Percentiles rank a stretch among this genome's conserved stretches.
Evolutionary conservation across 1,284 basidiomycete genomes (phyloP).

Genomic region (Marasmius oreades): DNA sequence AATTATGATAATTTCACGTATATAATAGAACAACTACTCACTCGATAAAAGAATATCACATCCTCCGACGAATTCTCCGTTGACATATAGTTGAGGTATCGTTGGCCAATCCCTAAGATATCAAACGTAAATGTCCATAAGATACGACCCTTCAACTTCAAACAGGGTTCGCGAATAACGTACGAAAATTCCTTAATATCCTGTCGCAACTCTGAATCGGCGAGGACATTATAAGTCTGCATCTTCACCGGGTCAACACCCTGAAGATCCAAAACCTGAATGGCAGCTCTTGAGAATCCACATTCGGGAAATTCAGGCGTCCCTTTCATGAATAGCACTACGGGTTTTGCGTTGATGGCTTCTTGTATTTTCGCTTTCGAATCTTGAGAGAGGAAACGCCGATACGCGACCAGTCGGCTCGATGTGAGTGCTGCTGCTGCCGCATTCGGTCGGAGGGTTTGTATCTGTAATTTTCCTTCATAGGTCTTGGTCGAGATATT

Average conservation of each 20-base stretch:
- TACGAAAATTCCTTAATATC: slow-evolving; percentile 97
- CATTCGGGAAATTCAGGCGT: slow-evolving; percentile 84
- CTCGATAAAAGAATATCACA: slow-evolving; percentile 94
- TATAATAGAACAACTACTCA: slow-evolving; percentile 47
- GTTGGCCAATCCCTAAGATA: slow-evolving; percentile 89
- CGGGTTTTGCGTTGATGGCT: slow-evolving; percentile 67
- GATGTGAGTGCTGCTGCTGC: slow-evolving; percentile 5
- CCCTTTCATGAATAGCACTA: slow-evolving; percentile 96
- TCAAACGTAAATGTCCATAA: not conserved
- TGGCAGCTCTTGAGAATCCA: slow-evolving; percentile 92
- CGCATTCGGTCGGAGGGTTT: slow-evolving; percentile 8
- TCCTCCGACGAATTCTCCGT: slow-evolving; percentile 95
- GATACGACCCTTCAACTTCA: too few relatives aligned
- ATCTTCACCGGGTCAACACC: slow-evolving; percentile 79
- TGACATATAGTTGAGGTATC: slow-evolving; percentile 92
- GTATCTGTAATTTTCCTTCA: slow-evolving; percentile 10
- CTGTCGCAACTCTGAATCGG: slow-evolving; percentile 78
- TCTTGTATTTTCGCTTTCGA: slow-evolving; percentile 43
- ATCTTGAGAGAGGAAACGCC: slow-evolving; percentile 44
- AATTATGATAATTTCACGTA: not conserved
- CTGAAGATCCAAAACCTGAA: slow-evolving; percentile 89
- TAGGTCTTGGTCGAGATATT: too few relatives aligned
- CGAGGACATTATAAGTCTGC: slow-evolving; percentile 87
- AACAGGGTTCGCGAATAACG: slow-evolving; percentile 39
- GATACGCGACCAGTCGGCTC: slow-evolving; percentile 13